These are phyloP conservation scores for Leucocoprinus birnbaumii DNA, from an alignment of 768 basidiomycete species.

Conservation along the genomic window DNA sequence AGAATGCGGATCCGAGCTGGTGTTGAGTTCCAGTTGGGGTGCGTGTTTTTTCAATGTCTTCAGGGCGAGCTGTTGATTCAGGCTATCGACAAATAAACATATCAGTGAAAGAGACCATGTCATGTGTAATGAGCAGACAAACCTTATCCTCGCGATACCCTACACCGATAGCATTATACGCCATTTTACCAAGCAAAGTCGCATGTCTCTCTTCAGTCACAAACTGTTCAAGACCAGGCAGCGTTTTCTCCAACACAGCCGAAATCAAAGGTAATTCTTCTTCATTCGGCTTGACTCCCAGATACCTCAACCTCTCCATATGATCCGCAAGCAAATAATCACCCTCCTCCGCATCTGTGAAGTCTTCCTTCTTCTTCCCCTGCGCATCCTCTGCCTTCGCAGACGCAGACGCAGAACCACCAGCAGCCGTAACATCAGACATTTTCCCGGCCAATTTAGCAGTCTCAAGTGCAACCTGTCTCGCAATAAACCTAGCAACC, in stretches of 20 bases:
- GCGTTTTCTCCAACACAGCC: conserved; percentile 52
- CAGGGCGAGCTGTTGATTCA: conserved; percentile 48
- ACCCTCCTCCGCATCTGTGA: conserved; percentile 42
- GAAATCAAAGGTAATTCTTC: conserved; percentile 50
- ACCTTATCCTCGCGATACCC: conserved; percentile 75
- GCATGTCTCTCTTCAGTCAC: conserved; percentile 62
- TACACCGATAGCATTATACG: conserved; percentile 78
- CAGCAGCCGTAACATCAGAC: background rate
- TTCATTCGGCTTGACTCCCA: conserved; percentile 48
- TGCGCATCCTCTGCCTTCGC: background rate
- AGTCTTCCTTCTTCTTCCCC: conserved; percentile 27
- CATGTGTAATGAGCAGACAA: conserved; percentile 14
- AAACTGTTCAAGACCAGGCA: conserved; percentile 74
- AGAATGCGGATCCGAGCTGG: conserved; percentile 76
- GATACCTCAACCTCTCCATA: conserved; percentile 68
- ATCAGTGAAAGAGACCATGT: background rate
- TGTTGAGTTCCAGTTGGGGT: conserved; percentile 73
- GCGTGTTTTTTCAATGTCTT: conserved; percentile 72
- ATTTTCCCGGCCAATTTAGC: conserved; percentile 42
- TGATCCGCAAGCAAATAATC: conserved; percentile 74
- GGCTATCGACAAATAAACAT: conserved; percentile 40
- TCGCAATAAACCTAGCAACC: conserved; percentile 68
- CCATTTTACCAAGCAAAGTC: conserved; percentile 64
- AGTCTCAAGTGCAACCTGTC: conserved; percentile 66
- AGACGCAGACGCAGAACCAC: too few species aligned